These are phyloP conservation scores for Rhodotorula glutinis DNA, from an alignment of 1,284 basidiomycete species.

Conservation along the genomic window DNA sequence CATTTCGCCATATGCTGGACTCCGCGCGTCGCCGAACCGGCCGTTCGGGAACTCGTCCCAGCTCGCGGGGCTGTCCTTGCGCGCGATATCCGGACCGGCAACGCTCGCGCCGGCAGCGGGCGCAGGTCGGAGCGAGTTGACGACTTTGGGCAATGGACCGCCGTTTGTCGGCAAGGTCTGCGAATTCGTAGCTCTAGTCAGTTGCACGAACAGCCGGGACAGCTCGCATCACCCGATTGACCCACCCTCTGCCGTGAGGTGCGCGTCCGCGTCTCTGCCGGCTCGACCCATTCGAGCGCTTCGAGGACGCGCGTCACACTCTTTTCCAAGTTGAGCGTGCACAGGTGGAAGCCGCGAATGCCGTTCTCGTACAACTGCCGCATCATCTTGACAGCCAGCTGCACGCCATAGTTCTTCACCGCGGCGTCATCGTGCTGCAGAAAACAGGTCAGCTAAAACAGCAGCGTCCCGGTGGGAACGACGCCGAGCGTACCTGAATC, in stretches of 20 bases:
- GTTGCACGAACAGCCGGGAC: background rate
- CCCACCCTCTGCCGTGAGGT: background rate
- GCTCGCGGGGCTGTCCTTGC: slow-evolving; percentile 46
- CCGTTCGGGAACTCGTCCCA: slow-evolving; percentile 99
- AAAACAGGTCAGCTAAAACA: slow-evolving; percentile 40
- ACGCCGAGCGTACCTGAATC: slow-evolving; percentile 59
- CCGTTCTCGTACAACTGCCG: slow-evolving; percentile 55
- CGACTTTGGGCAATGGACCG: slow-evolving; percentile 23
- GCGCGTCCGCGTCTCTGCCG: slow-evolving; percentile 4
- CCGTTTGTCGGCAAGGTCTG: slow-evolving; percentile 25
- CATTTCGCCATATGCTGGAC: slow-evolving; percentile 95
- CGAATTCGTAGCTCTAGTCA: background rate
- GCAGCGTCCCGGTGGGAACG: slow-evolving; percentile 34
- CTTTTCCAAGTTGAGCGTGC: slow-evolving; percentile 96
- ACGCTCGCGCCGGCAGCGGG: slow-evolving; percentile 9
- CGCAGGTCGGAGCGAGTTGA: slow-evolving; percentile 27
- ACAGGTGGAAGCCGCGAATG: slow-evolving; percentile 85
- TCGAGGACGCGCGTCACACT: slow-evolving; percentile 87
- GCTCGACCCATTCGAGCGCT: slow-evolving; percentile 62
- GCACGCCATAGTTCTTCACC: slow-evolving; percentile 51
- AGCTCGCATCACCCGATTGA: background rate
- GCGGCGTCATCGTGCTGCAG: slow-evolving; percentile 43
- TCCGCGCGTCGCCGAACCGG: slow-evolving; percentile 92
- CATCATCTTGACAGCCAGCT: slow-evolving; percentile 48
- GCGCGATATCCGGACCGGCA: slow-evolving; percentile 20